Percentiles rank a stretch among this genome's conserved stretches.
These are phyloP conservation scores for Seiridium unicorne DNA, from an alignment of 2,329 filamentous ascomycete species.

Conservation along the genomic window DNA sequence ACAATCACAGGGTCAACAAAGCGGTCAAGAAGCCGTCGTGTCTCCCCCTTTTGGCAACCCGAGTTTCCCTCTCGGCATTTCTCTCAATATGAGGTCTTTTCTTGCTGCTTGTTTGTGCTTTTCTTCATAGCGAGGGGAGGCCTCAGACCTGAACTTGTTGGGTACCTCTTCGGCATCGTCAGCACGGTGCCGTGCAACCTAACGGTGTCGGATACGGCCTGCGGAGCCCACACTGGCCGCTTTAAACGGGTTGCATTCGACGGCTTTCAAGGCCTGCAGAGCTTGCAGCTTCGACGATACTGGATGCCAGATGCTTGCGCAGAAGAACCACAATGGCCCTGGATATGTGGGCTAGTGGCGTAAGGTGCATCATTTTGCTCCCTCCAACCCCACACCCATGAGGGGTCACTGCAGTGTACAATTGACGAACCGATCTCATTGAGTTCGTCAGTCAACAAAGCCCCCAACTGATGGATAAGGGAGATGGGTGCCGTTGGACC, in stretches of 20 bases:
- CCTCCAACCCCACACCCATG: neutral
- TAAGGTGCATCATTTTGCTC: constrained; percentile 5
- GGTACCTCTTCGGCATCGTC: neutral
- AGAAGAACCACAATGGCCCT: neutral
- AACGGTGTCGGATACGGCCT: neutral
- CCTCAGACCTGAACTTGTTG: neutral
- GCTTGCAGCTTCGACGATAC: neutral
- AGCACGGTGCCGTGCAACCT: neutral
- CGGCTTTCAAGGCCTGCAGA: neutral
- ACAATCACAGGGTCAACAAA: neutral
- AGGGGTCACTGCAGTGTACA: neutral
- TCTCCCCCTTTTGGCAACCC: neutral
- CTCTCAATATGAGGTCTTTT: neutral
- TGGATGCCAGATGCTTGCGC: neutral
- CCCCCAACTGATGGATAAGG: too few species aligned
- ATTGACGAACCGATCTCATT: neutral
- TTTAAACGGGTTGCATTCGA: neutral
- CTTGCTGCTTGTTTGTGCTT: neutral
- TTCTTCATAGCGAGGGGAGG: neutral
- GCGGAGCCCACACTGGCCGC: neutral
- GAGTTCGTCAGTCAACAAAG: neutral
- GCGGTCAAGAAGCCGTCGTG: neutral
- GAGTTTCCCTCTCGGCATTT: neutral
- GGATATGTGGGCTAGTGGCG: constrained; percentile 5
- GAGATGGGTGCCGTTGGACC: too few species aligned